Base-by-base conservation (phyloP, 2,329 filamentous ascomycete species). In the Elsinoe ampelina region DNA sequence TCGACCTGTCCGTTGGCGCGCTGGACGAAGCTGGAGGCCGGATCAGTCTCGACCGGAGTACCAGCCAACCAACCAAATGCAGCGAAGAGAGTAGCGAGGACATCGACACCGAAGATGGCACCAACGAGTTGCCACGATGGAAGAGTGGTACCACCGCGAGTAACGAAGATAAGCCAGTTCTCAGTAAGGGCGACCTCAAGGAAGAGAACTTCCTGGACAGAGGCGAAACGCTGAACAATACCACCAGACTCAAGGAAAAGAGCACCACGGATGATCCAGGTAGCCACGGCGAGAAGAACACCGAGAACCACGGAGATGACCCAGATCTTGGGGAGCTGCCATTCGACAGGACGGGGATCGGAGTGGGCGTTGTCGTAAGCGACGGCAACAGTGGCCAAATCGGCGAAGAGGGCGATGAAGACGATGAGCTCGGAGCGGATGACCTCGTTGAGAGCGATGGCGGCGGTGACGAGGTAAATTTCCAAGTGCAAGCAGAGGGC, bases 261-360 rank as follows among this genome's bases (percentile, higher is more conserved):
- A 50, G 85, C 79, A 54, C 81, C 86, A 66, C 85, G 85, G 61
- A 88, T 74, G 66, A 89, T 76, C 86, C 86, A 89, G 64, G 86
- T 89, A 59, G 76, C 85, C 43, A 80, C 67, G 57, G 86, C 85
- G 41, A 89, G 83, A 43, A 88, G 73, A 34, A 80, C 62, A 70
- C 86, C 86, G 52, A 89, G 80, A 59, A 86, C 74, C 62, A 86
- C 76, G 60, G 80, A 84, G 66, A 89, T 87, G 63, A 89, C 79
- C 86, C 85, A 89, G 68, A 89, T 89, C 79, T 89, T 89, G 62
- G 85, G 85, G 62, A 89, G 71, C 73, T 89, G 86, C 86, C 86
- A 89, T 71, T 89, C 85, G 65, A 89, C 86, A 12, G 86, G 86
- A 38, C 85, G 82, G 59, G 78, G 78, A 68, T 89, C 86, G 65